Evolutionary conservation across 1,139 yeast genomes (phyloP).

Genomic region (Lodderomyces margitis): DNA sequence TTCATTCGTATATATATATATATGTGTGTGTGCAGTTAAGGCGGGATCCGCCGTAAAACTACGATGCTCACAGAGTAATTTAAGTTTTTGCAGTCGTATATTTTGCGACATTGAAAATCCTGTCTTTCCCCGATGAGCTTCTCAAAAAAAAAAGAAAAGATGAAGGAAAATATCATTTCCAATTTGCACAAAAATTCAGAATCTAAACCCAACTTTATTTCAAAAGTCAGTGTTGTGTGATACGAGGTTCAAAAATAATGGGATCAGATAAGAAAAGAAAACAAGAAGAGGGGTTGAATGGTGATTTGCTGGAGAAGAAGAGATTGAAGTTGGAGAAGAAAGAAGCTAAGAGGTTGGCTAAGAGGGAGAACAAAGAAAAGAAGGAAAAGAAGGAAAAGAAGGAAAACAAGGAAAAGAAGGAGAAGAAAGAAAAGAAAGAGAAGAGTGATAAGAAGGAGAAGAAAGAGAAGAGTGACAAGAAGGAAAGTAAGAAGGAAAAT

Average conservation of each 20-base stretch:
- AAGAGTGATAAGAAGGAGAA: conserved; percentile 49
- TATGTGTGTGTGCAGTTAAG: too few relatives aligned
- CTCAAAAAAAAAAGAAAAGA: background rate
- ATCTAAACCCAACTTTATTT: too few relatives aligned
- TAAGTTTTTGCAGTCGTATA: too few relatives aligned
- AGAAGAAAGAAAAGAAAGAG: conserved; percentile 34
- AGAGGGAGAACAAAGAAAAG: conserved; percentile 43
- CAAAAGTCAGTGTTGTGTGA: too few relatives aligned
- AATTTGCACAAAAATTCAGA: background rate
- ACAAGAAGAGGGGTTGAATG: conserved; percentile 24
- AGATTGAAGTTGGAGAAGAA: conserved; percentile 34
- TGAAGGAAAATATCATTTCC: background rate
- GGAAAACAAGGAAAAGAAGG: conserved; percentile 47
- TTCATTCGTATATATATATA: too few relatives aligned
- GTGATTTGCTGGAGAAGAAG: conserved; percentile 26
- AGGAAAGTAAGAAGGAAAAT: conserved; percentile 42
- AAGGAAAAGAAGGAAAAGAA: conserved; percentile 38
- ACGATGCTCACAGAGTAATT: too few relatives aligned
- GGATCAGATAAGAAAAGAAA: conserved; percentile 44
- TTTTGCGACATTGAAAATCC: background rate
- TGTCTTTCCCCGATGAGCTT: conserved; percentile 1
- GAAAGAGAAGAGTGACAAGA: conserved; percentile 43
- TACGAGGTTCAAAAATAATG: conserved; percentile 22
- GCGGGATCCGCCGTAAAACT: too few relatives aligned
- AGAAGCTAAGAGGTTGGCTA: conserved; percentile 47